These are phyloP conservation scores for Pseudomicrostroma phylloplanum DNA, from an alignment of 1,284 basidiomycete genomes.

Conservation along the genomic window DNA sequence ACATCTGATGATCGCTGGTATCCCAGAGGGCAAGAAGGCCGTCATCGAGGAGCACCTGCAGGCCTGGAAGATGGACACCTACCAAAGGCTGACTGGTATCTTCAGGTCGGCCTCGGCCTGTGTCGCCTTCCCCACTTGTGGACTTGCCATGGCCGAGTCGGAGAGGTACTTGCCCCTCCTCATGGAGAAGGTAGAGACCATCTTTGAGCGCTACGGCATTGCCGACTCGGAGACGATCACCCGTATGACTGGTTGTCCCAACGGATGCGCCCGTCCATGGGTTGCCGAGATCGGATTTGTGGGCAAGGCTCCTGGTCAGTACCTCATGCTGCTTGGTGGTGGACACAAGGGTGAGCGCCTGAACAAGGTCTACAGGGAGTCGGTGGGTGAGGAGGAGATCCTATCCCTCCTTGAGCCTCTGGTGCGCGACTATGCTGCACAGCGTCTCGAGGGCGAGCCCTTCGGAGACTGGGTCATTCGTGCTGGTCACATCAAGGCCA, in stretches of 20 bases:
- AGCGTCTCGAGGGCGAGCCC: conserved; percentile 78
- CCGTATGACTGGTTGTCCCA: conserved; percentile 66
- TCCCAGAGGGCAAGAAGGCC: conserved; percentile 60
- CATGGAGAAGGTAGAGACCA: conserved; percentile 88
- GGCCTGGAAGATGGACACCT: conserved; percentile 83
- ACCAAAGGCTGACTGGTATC: conserved; percentile 49
- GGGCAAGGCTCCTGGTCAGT: conserved; percentile 88
- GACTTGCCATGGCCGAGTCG: conserved; percentile 90
- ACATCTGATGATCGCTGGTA: conserved; percentile 82
- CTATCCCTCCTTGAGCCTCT: conserved; percentile 79
- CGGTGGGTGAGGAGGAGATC: conserved; percentile 88
- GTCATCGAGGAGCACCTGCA: conserved; percentile 72
- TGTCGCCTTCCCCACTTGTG: conserved; percentile 92
- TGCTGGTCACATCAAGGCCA: conserved; percentile 44
- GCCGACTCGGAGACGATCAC: conserved; percentile 90
- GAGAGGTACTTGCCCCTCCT: conserved; percentile 90
- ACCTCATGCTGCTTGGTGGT: conserved; percentile 91
- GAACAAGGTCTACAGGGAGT: conserved; percentile 86
- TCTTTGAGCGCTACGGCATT: conserved; percentile 86
- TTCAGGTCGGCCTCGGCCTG: conserved; percentile 58
- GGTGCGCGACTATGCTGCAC: conserved; percentile 86
- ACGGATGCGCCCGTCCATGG: conserved; percentile 65
- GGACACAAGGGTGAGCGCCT: conserved; percentile 86
- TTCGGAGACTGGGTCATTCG: conserved; percentile 91
- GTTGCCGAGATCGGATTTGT: conserved; percentile 91